These are phyloP conservation scores for Solanum pinnatisectum DNA, from an alignment of 257 asterid genomes.

Conservation along the genomic window DNA sequence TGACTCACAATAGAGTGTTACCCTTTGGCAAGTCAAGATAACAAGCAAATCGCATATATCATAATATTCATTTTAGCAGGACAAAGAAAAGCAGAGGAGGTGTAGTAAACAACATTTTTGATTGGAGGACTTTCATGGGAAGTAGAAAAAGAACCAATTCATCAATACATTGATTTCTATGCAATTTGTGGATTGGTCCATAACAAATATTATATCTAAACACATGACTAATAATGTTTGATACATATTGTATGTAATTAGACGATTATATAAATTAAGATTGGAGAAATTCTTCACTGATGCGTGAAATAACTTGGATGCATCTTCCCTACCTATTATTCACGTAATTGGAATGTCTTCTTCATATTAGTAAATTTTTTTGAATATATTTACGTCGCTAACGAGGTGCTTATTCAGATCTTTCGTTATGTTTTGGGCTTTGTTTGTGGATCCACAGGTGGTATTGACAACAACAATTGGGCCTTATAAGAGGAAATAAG, in stretches of 20 bases:
- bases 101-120: background rate
- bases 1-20: background rate
- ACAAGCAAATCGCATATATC: too few species aligned
- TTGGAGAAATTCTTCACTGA: background rate
- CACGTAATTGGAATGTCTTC: background rate
- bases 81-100: slow-evolving; percentile 8
- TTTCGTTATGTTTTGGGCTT: background rate
- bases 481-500: slow-evolving; percentile 2
- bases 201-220: too few species aligned
- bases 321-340: background rate
- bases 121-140: background rate
- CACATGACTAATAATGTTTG: too few species aligned
- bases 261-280: background rate
- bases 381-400: background rate
- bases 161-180: background rate
- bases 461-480: slow-evolving; percentile 23
- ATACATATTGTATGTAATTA: too few species aligned
- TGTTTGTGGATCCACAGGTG: slow-evolving; percentile 9
- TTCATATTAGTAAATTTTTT: background rate
- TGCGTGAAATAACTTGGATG: background rate
- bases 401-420: background rate
- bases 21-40: background rate
- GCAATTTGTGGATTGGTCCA: background rate
- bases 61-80: background rate
- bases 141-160: background rate